Evolutionary conservation across 2,329 filamentous ascomycete genomes (phyloP).

Genomic region (Saccharata proteae): DNA sequence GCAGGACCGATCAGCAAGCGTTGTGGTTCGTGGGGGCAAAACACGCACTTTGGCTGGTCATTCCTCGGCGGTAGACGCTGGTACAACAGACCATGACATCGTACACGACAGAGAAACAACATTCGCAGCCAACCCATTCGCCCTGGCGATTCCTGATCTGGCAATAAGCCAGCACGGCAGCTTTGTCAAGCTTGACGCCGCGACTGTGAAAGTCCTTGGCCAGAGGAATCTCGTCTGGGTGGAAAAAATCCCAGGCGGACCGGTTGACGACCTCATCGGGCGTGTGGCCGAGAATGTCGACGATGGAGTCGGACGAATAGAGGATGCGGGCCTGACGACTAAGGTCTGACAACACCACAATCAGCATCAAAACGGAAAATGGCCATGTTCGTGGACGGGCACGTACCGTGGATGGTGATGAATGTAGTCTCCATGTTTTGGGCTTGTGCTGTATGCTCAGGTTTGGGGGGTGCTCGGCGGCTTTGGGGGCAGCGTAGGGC

Average conservation of each 20-base stretch:
- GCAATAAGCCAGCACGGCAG: slow-evolving; percentile 71
- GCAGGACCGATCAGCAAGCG: slow-evolving; percentile 11
- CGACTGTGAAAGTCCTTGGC: slow-evolving; percentile 61
- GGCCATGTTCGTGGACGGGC: background rate
- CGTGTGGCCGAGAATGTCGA: slow-evolving; percentile 69
- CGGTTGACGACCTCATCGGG: slow-evolving; percentile 63
- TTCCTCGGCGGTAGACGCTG: slow-evolving; percentile 59
- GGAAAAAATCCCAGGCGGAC: slow-evolving; percentile 78
- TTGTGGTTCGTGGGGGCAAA: slow-evolving; percentile 1
- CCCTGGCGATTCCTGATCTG: slow-evolving; percentile 57
- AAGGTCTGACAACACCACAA: slow-evolving; percentile 44
- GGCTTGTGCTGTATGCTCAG: background rate
- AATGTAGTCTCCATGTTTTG: slow-evolving; percentile 67
- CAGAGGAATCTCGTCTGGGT: slow-evolving; percentile 66
- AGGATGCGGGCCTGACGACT: slow-evolving; percentile 64
- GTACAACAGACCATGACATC: slow-evolving; percentile 79
- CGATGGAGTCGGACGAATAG: slow-evolving; percentile 72
- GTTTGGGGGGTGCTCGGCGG: background rate
- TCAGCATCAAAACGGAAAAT: slow-evolving; percentile 7
- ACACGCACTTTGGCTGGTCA: slow-evolving; percentile 61
- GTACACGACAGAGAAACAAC: slow-evolving; percentile 80
- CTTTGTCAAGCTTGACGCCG: slow-evolving; percentile 68
- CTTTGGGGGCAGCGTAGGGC: background rate
- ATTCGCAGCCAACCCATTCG: slow-evolving; percentile 69
- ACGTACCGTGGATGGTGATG: slow-evolving; percentile 74